Percentiles rank a stretch among this genome's conserved stretches.
These are phyloP conservation scores for Circinella umbellata DNA, from an alignment of 371 early-diverging fungal species.

Conservation along the genomic window DNA sequence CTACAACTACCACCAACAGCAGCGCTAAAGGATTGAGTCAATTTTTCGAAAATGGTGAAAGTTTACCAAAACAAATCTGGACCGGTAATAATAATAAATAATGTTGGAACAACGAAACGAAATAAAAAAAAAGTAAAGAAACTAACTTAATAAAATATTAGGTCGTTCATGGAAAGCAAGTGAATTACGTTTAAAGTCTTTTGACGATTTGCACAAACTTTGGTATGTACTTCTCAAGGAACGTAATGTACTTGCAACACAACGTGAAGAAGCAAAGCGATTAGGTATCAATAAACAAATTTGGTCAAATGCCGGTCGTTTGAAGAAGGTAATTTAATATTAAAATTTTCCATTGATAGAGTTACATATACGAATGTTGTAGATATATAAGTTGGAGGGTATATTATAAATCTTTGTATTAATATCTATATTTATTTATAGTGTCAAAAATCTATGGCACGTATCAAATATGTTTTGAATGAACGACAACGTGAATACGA, in stretches of 20 bases:
- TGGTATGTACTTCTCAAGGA: constrained; percentile 97
- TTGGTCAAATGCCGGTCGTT: constrained; percentile 77
- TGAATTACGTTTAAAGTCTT: constrained; percentile 91
- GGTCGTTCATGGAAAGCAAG: constrained; percentile 92
- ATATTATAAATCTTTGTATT: not conserved
- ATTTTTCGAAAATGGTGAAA: constrained; percentile 84
- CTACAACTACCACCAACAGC: constrained; percentile 12
- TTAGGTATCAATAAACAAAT: constrained; percentile 63
- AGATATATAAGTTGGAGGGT: not conserved
- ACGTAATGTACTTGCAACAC: constrained; percentile 89
- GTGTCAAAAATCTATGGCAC: constrained; percentile 93
- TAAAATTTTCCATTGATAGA: not conserved
- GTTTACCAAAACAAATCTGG: constrained; percentile 67
- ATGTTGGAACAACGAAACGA: not conserved
- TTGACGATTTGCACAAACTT: constrained; percentile 96
- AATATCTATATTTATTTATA: constrained; percentile 27
- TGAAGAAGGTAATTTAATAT: constrained; percentile 65
- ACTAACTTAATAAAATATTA: constrained; percentile 28
- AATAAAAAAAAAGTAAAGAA: constrained; percentile 1
- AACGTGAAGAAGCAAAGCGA: constrained; percentile 82
- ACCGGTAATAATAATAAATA: constrained; percentile 58
- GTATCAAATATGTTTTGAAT: constrained; percentile 90
- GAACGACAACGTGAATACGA: constrained; percentile 83
- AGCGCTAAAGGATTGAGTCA: constrained; percentile 76
- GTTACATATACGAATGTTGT: not conserved